Conservation (phyloP, 805 yeast species). For the Yarrowia alimentaria region DNA sequence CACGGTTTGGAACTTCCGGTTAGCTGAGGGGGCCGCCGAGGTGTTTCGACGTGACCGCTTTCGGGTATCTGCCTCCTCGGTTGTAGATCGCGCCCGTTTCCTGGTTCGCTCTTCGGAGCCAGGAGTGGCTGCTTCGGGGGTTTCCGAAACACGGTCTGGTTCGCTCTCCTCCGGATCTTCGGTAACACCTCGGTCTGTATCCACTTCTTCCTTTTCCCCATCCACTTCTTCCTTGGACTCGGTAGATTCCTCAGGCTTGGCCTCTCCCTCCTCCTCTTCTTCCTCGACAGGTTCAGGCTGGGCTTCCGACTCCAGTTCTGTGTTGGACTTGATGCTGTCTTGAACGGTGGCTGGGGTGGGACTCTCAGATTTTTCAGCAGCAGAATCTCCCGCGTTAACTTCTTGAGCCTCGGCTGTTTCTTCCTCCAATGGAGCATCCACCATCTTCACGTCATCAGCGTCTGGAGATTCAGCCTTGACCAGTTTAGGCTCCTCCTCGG, state of each 20-base stretch:
- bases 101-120: slow-evolving; percentile 7
- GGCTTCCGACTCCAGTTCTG: too few relatives aligned
- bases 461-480: too few relatives aligned
- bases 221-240: not conserved
- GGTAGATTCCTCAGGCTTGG: not conserved
- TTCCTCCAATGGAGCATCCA: not conserved
- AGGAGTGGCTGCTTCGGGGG: slow-evolving; percentile 12
- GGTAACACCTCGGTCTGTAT: slow-evolving; percentile 4
- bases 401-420: not conserved
- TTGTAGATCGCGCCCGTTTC: slow-evolving; percentile 12
- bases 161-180: slow-evolving; percentile 11
- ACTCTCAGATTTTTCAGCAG: too few relatives aligned
- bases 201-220: not conserved
- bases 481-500: not conserved
- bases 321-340: too few relatives aligned
- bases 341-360: too few relatives aligned
- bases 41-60: slow-evolving; percentile 21
- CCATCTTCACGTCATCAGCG: slow-evolving; percentile 3
- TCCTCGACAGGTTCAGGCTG: not conserved
- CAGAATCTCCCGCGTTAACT: too few relatives aligned
- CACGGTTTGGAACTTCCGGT: slow-evolving; percentile 58
- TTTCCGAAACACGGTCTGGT: slow-evolving; percentile 1
- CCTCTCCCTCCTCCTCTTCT: not conserved
- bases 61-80: slow-evolving; percentile 3
- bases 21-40: slow-evolving; percentile 31